Base-by-base conservation (phyloP, 1,139 yeast genomes). In the Blastobotrys elegans region DNA sequence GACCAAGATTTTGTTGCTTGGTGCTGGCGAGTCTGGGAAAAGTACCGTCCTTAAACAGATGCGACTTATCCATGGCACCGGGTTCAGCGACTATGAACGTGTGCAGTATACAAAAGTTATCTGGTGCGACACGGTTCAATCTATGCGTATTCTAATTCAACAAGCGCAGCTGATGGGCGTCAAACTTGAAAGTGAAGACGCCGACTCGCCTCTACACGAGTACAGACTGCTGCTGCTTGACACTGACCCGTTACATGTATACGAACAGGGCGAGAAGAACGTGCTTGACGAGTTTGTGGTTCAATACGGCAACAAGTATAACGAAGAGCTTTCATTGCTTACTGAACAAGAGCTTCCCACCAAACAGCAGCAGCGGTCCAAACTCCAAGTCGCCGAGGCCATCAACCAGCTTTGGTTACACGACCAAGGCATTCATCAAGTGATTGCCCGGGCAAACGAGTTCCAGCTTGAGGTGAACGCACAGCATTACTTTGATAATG, bases 1-100 rank as follows among this genome's bases (percentile, higher is more conserved):
- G n/a, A 51, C 82, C 47, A 84, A 84, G 62, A 71, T 90, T 50
- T 67, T 90, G 42, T 69, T 89, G 17, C 68, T 89, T 26, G 98
- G 98, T 22, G 90, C 97, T 0, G 98, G 98, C 6, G 99, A 92
- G 66, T 82, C 92, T 48, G 98, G 99, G 6, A 92, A 92, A 64
- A 86, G 96, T 2, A 92, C 99, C 0, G 95, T 92, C n/a, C 70
- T 92, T 53, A 94, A 92, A 65, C 98, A 94, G 64, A 78, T 92
- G 79, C 79, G 85, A 58, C 71, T 92, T 29, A 66, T 89, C 45
- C 97, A 92, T 65, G 86, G 88, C 54, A 84, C 87, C 26, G 95
- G 96, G 4, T 92, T 90, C 67, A 74, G 84, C 1, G 77, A 77
- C 39, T 85, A 80, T 56, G 98, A 94, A 64, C 72, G 96, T 46